Evolutionary conservation across 768 basidiomycete genomes (phyloP), one percentile per base, ranked within the genome.

Genomic region (Phanerochaete carnosa): DNA sequence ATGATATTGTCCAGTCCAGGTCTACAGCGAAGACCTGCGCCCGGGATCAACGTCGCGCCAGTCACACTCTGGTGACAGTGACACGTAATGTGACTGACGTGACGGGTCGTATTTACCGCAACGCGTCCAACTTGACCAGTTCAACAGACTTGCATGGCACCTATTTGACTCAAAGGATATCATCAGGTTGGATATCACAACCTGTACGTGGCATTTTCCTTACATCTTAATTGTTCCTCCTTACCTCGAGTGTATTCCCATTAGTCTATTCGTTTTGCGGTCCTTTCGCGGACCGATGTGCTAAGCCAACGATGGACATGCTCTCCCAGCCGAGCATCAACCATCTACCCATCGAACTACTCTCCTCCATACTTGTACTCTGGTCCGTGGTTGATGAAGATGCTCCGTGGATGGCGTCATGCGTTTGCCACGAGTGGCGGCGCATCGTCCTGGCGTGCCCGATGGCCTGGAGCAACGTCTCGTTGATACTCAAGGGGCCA

Each of bases 381-480:
- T 65, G 64, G 64, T 33, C 64, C 8, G 15, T 6, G 12, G 25
- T 60, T 2, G 64, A 65, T 45, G 50, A 60, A 45, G 62, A 64
- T 16, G 64, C 35, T 11, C 55, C 62, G 15, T 65, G 64, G 64
- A 65, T 64, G 55, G 64, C 64, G 11, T 45, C 59, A 13, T 9
- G 26, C 7, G 62, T 64, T 2, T 61, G 46, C 52, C 19, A 49
- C 16, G 56, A 59, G 5, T 65, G 64, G 64, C 55, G 64, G 15
- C 7, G 45, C 23, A 43, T 64, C 19, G 59, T 64, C 12, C 37
- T 65, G 25, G 47, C 13, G 7, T 46, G 50, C 29, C 58, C 55
- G 4, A 25, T 3, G 37, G 64, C 62, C 5, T 65, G 64, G 64
- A 50, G 59, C 29, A n/a, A 43, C 12, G 45, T 64, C n/a, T 29